Base-by-base conservation (phyloP, 2,329 filamentous ascomycete species). In the Hypomyces rosellus region DNA sequence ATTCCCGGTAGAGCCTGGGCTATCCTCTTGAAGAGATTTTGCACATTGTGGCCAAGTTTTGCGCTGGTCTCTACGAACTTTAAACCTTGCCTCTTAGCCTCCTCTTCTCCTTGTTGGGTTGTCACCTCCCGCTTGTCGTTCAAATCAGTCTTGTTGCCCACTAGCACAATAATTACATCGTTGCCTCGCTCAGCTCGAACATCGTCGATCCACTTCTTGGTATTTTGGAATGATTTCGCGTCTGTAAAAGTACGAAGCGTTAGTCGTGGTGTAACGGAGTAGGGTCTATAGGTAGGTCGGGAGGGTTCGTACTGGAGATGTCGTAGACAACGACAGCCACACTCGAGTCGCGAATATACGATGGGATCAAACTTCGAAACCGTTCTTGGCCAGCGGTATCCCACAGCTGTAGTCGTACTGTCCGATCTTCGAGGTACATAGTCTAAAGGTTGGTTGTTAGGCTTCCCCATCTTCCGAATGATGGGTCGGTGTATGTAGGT, bases 31-130 rank as follows among this genome's bases (percentile, higher is more conserved):
- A 99, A 99, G 51, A 99, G 76, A 59, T 86, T 88, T 79, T 99
- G 99, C 61, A 99, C 95, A 66, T 99, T 99, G 72, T 97, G 90
- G 38, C 95, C 91, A 12, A 96, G 79, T 78, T 99, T 99, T 49
- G 93, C 93, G 69, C 90, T 96, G 49, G 93, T 99, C 78, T 99
- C 93, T 62, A 99, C 93, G 65, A 99, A 99, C 88, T 99, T 96
- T 59, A 96, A 76, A 59, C 93, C 93, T 71, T 96, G 92, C 77
- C 92, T 92, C 81, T 95, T 96, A 40, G 92, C 92, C 74, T 99
- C 93, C 62, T 97, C 93, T 70, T 99, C 93, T 53, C 93, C 93
- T 71, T 97, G 91, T 65, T 88, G 85, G 34, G 90, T 95, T 39
- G 92, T 99, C 54, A 99, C 93, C 72, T 99, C 92, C 49, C 93